These are phyloP conservation scores for Aspergillus nanangensis DNA, from an alignment of 495 filamentous ascomycete genomes.

Conservation along the genomic window DNA sequence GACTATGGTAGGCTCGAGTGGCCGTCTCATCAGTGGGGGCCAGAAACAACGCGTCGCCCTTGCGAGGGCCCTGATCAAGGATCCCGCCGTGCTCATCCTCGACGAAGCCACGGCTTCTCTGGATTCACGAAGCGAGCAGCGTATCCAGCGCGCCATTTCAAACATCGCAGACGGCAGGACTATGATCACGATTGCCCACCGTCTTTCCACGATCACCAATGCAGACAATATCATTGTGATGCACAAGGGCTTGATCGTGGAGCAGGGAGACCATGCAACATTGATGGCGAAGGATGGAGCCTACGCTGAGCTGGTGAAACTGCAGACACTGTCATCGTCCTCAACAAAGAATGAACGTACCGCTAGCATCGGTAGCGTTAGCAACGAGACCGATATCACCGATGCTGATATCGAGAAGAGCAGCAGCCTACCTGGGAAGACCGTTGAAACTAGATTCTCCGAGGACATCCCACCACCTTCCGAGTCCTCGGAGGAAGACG, in stretches of 20 bases:
- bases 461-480: too few relatives aligned
- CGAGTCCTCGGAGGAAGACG: too few relatives aligned
- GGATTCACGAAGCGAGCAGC: slow-evolving; percentile 50
- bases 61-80: slow-evolving; percentile 67
- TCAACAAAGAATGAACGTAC: too few relatives aligned
- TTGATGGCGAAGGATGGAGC: slow-evolving; percentile 35
- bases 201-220: slow-evolving; percentile 44
- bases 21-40: slow-evolving; percentile 55
- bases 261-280: slow-evolving; percentile 48
- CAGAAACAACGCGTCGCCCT: slow-evolving; percentile 65
- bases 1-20: slow-evolving; percentile 51
- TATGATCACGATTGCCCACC: slow-evolving; percentile 44
- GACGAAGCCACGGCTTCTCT: slow-evolving; percentile 72
- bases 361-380: slow-evolving; percentile 15
- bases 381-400: neutral
- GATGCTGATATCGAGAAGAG: too few relatives aligned
- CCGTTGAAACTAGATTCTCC: too few relatives aligned
- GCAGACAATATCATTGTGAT: slow-evolving; percentile 67
- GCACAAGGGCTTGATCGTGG: slow-evolving; percentile 49
- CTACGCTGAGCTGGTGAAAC: slow-evolving; percentile 42
- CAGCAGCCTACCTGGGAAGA: too few relatives aligned
- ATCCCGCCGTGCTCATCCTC: slow-evolving; percentile 76
- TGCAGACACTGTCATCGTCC: slow-evolving; percentile 41
- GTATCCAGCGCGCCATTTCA: slow-evolving; percentile 48
- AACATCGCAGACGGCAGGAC: slow-evolving; percentile 41